phyloP scores from a whole-genome alignment of 495 filamentous ascomycete genomes.

The Podospora didyma region DNA sequence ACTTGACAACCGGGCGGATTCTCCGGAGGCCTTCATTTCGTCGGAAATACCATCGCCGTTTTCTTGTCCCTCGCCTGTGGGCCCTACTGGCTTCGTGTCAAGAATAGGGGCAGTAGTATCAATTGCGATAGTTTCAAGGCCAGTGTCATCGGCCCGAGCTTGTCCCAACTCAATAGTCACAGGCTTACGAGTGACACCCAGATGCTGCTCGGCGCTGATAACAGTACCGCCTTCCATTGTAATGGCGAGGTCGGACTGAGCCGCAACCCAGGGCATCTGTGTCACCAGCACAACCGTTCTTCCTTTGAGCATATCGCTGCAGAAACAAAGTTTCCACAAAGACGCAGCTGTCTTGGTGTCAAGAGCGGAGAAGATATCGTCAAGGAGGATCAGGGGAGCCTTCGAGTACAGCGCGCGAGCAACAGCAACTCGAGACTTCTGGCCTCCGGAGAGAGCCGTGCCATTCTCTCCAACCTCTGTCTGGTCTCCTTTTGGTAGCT shows the following conservation, averaged over 20 bases:
- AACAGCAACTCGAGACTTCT: slow-evolving; percentile 65
- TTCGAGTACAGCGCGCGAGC: slow-evolving; percentile 67
- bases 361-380: slow-evolving; percentile 66
- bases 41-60: slow-evolving; percentile 8
- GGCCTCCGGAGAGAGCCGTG: slow-evolving; percentile 64
- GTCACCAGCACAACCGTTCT: slow-evolving; percentile 36
- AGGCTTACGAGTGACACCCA: slow-evolving; percentile 30
- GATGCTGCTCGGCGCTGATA: slow-evolving; percentile 29
- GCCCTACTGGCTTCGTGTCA: background rate
- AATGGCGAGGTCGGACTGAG: slow-evolving; percentile 43
- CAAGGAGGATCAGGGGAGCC: slow-evolving; percentile 58
- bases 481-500: slow-evolving; percentile 41
- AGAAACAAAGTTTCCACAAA: slow-evolving; percentile 49
- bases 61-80: slow-evolving; percentile 5
- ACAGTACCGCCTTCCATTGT: slow-evolving; percentile 38
- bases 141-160: slow-evolving; percentile 8
- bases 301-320: slow-evolving; percentile 43
- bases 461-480: slow-evolving; percentile 68
- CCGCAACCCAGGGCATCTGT: slow-evolving; percentile 40
- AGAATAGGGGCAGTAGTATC: background rate
- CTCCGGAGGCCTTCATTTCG: slow-evolving; percentile 26
- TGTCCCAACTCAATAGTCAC: slow-evolving; percentile 16
- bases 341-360: slow-evolving; percentile 48
- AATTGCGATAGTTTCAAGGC: slow-evolving; percentile 8
- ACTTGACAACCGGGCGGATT: slow-evolving; percentile 31